These are phyloP conservation scores for Uronychia binucleata DNA, from an alignment of 73 alveolate genomes.

Conservation along the genomic window DNA sequence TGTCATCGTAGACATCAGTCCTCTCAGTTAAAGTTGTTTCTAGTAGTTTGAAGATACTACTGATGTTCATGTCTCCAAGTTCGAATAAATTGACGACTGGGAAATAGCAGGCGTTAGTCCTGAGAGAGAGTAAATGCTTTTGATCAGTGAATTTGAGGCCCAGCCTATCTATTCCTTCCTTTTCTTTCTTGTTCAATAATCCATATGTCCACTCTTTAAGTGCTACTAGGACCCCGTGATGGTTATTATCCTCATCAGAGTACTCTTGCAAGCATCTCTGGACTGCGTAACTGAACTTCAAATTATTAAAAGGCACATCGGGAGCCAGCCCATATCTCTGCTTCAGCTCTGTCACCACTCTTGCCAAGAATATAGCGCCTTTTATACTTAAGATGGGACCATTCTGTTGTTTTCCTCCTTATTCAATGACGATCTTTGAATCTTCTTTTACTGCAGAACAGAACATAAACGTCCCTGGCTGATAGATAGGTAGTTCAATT, in stretches of 20 bases:
- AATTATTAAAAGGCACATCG: not conserved
- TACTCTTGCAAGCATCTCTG: not conserved
- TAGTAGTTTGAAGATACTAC: not conserved
- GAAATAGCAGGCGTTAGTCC: not conserved
- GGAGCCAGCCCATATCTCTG: not conserved
- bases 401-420: not conserved
- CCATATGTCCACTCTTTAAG: not conserved
- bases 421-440: too few relatives aligned
- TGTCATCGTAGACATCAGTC: too few relatives aligned
- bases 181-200: too few relatives aligned
- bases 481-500: too few relatives aligned
- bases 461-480: too few relatives aligned
- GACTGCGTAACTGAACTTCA: not conserved
- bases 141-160: not conserved
- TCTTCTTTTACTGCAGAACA: too few relatives aligned
- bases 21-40: too few relatives aligned
- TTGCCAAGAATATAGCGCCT: not conserved
- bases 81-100: not conserved
- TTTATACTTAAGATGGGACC: not conserved
- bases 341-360: not conserved
- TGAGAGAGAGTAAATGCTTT: not conserved
- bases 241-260: not conserved
- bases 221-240: not conserved
- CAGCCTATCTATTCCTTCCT: not conserved
- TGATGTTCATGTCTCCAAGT: not conserved